Evolutionary conservation across 305 asterid species (phyloP), one percentile per base, ranked within the genome.

Genomic region (Striga hermonthica): DNA sequence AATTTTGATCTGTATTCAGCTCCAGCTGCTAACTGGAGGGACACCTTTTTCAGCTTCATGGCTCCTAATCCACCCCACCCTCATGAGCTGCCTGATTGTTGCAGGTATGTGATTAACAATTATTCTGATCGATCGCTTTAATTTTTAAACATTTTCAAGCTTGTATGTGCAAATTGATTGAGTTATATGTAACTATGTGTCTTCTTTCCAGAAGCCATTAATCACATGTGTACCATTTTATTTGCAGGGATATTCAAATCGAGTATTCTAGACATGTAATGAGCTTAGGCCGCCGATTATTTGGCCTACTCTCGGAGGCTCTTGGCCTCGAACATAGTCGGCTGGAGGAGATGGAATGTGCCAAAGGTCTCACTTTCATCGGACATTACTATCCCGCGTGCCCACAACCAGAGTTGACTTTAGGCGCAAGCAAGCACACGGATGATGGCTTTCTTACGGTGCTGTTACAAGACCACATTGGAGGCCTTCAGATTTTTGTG

Each of bases 371-470:
- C 12, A 16, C 73, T 3, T 72, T 83, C 36, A 37, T 72, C 57
- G 77, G 73, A 47, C 84, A 83, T 55, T 80, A 78, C 77, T 83
- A 80, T 65, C 82, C 88, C 28, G 68, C 82, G 11, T 83, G 85
- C 57, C 81, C 88, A 15, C 76, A 83, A 15, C 88, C 85, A 15
- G 78, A 83, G 3, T 7, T 83, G 61, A 53, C 83, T 3, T 12
- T 83, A 61, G 83, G 88, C 50, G 50, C 81, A 7, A 82, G 65
- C 66, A 78, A 67, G 41, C 85, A 82, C 14, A 56, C 77, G 0
- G 85, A 82, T 37, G 74, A 75, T 39, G 69, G 34, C 44, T 82
- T 80, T 73, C 75, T 82, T 61, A 78, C 85, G 4, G 73, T 78
- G 55, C 70, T 79, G 34, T 66, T 83, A 12, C 83, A 83, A 67